Percentiles rank a stretch among this genome's conserved stretches.
These are phyloP conservation scores for Solanum sitiens DNA, from an alignment of 257 asterid genomes.

Conservation along the genomic window DNA sequence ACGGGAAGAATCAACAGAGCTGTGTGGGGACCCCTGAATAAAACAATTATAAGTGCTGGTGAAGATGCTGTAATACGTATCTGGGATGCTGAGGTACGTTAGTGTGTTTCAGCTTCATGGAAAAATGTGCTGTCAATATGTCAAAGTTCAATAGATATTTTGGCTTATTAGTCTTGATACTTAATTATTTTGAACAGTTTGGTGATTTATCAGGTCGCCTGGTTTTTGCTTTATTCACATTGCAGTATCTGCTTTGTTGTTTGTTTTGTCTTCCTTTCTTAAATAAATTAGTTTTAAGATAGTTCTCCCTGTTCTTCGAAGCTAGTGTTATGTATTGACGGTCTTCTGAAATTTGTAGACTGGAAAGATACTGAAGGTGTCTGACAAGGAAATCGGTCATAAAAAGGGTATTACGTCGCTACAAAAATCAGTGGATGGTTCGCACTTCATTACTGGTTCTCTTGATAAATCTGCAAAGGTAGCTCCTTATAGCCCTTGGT, in stretches of 20 bases:
- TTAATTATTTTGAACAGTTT: neutral
- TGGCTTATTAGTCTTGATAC: neutral
- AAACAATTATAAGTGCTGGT: slow-evolving; percentile 76
- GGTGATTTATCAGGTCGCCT: neutral
- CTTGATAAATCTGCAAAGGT: slow-evolving; percentile 94
- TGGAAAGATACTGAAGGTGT: slow-evolving; percentile 58
- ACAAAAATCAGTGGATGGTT: slow-evolving; percentile 56
- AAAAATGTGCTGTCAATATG: neutral
- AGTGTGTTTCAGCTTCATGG: neutral
- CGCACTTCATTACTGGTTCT: slow-evolving; percentile 84
- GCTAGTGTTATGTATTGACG: neutral
- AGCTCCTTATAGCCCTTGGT: neutral
- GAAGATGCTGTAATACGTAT: slow-evolving; percentile 76
- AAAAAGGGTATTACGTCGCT: slow-evolving; percentile 76
- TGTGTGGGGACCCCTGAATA: slow-evolving; percentile 94
- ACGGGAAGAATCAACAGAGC: slow-evolving; percentile 90
- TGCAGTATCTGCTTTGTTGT: neutral
- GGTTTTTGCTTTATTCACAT: neutral
- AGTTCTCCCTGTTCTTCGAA: neutral
- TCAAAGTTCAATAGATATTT: neutral
- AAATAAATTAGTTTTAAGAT: neutral
- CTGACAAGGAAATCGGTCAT: slow-evolving; percentile 70
- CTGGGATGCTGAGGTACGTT: slow-evolving; percentile 81
- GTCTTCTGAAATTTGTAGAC: slow-evolving; percentile 32
- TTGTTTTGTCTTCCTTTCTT: neutral